Evolutionary conservation across 164 flowering plant genomes (phyloP).

Genomic region (Magnolia changhungtana): DNA sequence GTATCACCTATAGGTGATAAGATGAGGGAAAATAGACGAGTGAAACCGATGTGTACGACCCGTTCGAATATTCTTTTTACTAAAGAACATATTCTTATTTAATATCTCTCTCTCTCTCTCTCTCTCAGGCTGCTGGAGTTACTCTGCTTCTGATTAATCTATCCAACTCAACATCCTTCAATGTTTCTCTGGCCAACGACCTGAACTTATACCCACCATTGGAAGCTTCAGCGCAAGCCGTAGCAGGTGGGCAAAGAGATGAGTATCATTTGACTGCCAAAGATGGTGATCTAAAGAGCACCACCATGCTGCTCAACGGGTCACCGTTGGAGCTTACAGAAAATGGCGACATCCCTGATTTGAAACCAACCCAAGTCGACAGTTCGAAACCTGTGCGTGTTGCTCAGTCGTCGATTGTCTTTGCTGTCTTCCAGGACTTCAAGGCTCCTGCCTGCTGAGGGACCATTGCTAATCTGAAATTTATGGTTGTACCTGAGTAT

Average conservation of each 20-base stretch:
- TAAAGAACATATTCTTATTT: no score
- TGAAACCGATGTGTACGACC: no score
- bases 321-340: constrained; percentile 14
- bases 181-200: constrained; percentile 27
- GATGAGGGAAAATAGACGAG: no score
- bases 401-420: constrained; percentile 10
- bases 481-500: no score
- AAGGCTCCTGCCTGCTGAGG: constrained; percentile 11
- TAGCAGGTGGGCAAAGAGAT: constrained; percentile 22
- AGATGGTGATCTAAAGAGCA: constrained; percentile 43
- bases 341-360: constrained; percentile 13
- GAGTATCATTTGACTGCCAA: constrained; percentile 58
- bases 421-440: constrained; percentile 11
- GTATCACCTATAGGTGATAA: no score
- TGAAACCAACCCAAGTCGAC: constrained; percentile 7
- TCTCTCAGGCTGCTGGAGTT: constrained; percentile 43
- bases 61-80: no score
- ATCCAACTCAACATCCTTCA: constrained; percentile 38
- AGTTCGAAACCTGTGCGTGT: constrained; percentile 6
- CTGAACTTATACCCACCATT: constrained; percentile 21
- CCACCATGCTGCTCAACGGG: constrained; percentile 47
- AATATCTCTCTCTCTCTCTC: neutral
- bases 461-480: neutral
- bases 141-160: constrained; percentile 50
- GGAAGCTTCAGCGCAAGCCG: constrained; percentile 4